Evolutionary conservation across 108 stramenopile species (phyloP).

Genomic region (Skeletonema potamos): DNA sequence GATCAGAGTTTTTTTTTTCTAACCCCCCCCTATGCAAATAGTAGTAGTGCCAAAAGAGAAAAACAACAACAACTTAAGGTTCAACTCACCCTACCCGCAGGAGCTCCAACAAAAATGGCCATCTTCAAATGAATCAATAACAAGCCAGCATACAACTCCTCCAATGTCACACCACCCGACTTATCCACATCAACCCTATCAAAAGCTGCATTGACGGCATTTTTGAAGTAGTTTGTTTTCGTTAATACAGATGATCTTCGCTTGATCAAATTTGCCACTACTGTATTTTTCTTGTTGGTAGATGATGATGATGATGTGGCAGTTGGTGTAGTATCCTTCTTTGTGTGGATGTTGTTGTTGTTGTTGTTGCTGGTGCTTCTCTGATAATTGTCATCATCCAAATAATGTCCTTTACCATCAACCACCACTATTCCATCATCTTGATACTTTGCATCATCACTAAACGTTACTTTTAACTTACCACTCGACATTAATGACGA

Average conservation of each 20-base stretch:
- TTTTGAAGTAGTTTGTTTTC: conserved; percentile 51
- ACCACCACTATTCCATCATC: not conserved
- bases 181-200: conserved; percentile 65
- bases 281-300: not conserved
- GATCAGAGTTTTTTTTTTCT: no score
- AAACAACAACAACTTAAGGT: not conserved
- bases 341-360: no score
- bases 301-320: not conserved
- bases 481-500: not conserved
- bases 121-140: conserved; percentile 79
- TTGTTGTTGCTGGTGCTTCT: no score
- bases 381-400: no score
- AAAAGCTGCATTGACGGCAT: conserved; percentile 57
- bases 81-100: conserved; percentile 67
- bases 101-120: conserved; percentile 75
- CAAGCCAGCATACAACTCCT: conserved; percentile 75
- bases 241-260: conserved; percentile 40
- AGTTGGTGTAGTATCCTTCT: no score
- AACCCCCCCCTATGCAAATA: not conserved
- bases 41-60: not conserved
- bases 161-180: conserved; percentile 68
- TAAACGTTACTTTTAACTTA: not conserved
- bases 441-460: not conserved
- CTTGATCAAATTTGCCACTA: not conserved
- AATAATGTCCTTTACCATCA: no score